Evolutionary conservation across 331 rosid genomes (phyloP), one percentile per base, ranked within the genome.

Genomic region (Rhamnella rubrinervis): DNA sequence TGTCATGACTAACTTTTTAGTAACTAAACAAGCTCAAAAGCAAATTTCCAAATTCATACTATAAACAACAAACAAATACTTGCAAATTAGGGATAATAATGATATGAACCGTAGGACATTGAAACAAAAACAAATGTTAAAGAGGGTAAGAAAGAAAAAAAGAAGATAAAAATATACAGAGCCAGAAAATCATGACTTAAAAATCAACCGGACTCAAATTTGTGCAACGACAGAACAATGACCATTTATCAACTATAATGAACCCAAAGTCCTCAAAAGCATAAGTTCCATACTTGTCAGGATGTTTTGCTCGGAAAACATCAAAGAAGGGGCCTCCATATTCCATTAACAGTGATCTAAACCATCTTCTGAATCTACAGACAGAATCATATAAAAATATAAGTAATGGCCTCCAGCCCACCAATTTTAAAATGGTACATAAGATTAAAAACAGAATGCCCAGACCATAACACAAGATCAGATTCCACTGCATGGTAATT

Each of bases 311-410:
- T 80, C 98, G 81, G 71, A 90, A 93, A 69, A 82, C 85, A 85
- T 93, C 97, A 64, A 49, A 61, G 79, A 91, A 90, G 61, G 58
- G 84, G 37, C 98, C 98, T 64, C 95, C 85, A 70, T 71, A 80
- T 63, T 82, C 89, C 76, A 80, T 76, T 61, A 88, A 75, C 74
- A 93, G 70, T 19, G 96, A 88, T 76, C 85, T 89, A 78, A 93
- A 85, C 97, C 98, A 93, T 81, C 80, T 85, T 84, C 98, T 87
- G 72, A 91, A 93, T 72, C 98, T 93, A 52, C 73, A 88, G 10
- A 61, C 56, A 80, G 71, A 52, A 57, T 71, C 51, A 46, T 20
- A 61, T n/a, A 41, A 72, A 66, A 58, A 26, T 50, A 52, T 59
- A 51, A 44, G 49, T 17, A 65, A 20, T 38, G 38, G 14, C 8